Evolutionary conservation across 208 protist genomes (phyloP), one percentile per base, ranked within the genome.

Genomic region (Leishmania guyanensis): DNA sequence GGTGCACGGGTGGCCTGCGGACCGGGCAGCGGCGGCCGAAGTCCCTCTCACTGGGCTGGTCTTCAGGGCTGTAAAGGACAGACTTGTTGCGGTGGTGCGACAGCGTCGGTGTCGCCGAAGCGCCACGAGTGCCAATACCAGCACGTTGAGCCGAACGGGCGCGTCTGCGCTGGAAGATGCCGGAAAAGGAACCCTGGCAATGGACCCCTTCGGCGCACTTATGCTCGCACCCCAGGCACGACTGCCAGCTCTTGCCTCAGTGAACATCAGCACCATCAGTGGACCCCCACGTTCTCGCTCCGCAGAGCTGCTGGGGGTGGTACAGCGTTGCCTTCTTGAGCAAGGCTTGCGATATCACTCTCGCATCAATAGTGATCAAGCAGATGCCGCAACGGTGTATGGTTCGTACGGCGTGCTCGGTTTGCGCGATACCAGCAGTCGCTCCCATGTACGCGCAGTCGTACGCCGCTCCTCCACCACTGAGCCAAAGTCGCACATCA

Each of bases 1-100:
- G 5, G 33, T 83, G 72, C 62, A 85, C 68, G 84, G 84, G 36
- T 88, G 84, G 84, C 84, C 80, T 58, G 48, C 29, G 10, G 58
- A 76, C n/a, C 56, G 51, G 46, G 64, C 79, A 10, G 77, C 75
- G 14, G 66, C 79, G 36, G 74, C 70, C 43, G 62, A 79, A 56
- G 53, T 83, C 54, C 84, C 79, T 53, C 68, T 79, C 75, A 84
- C 80, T 16, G 48, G 64, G 14, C 73, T 75, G 48, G 74, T 46
- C 78, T 83, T 84, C 60, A 64, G 54, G 1, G 75, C 73, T 5
- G 71, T 71, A 50, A 84, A 84, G 29, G 43, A 71, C 16, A 29
- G 56, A 22, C 66, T 84, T 33, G 80, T 84, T 48, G 68, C 75
- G 14, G 80, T 84, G 6, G 75, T 84, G 75, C 80, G 80, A 46